These are phyloP conservation scores for Floccularia luteovirens DNA, from an alignment of 768 basidiomycete species.

Conservation along the genomic window DNA sequence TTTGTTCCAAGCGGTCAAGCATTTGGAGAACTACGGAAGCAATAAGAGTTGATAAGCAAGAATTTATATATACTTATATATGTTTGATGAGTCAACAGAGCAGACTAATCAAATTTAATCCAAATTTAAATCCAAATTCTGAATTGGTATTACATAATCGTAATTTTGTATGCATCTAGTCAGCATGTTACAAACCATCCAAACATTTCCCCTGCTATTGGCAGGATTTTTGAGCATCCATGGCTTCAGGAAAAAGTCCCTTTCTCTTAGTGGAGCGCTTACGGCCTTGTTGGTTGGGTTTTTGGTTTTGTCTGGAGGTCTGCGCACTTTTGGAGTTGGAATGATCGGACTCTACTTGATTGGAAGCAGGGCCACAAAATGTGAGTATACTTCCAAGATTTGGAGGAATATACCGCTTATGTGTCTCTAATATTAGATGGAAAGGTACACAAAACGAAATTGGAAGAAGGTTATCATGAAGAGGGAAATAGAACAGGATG, in stretches of 20 bases:
- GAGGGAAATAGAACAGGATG: constrained; percentile 66
- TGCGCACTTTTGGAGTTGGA: constrained; percentile 54
- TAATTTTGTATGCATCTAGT: background rate
- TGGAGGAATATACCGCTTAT: background rate
- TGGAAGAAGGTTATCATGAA: constrained; percentile 75
- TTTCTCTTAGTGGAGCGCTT: constrained; percentile 69
- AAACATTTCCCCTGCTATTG: constrained; percentile 29
- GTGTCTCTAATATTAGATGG: constrained; percentile 37
- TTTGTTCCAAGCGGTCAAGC: too few relatives aligned
- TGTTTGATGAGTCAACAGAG: too few relatives aligned
- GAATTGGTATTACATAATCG: too few relatives aligned
- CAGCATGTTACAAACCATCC: background rate
- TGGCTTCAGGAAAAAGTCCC: constrained; percentile 66
- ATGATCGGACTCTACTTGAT: constrained; percentile 75
- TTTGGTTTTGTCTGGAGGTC: constrained; percentile 58
- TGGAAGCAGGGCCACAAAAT: constrained; percentile 80
- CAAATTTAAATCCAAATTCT: too few relatives aligned
- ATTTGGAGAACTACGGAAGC: too few relatives aligned
- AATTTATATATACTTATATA: too few relatives aligned
- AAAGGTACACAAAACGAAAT: constrained; percentile 60
- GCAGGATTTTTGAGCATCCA: constrained; percentile 54
- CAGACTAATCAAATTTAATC: too few relatives aligned
- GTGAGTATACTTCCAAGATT: constrained; percentile 24
- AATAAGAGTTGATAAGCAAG: too few relatives aligned
- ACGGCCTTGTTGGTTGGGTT: constrained; percentile 77